Percentiles rank a stretch among this genome's conserved stretches.
phyloP scores from a whole-genome alignment of 176 grass and related monocot species.

The Musa itinerans region DNA sequence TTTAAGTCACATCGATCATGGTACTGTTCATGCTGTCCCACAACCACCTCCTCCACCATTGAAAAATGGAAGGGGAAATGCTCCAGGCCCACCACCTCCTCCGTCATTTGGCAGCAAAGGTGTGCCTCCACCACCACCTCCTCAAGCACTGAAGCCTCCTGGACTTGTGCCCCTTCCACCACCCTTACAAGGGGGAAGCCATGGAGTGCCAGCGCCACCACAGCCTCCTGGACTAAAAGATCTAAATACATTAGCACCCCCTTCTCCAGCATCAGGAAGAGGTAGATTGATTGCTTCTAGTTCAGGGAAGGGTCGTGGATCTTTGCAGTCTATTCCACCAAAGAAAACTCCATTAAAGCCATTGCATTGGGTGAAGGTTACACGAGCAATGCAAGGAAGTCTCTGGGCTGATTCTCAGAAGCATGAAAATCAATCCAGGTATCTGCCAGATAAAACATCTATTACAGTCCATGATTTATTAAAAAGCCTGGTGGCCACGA shows the following conservation, averaged over 20 bases:
- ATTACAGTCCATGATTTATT: conserved; percentile 4
- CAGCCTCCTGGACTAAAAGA: conserved; percentile 48
- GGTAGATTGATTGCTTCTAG: conserved; percentile 38
- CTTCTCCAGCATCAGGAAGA: conserved; percentile 38
- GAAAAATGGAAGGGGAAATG: conserved; percentile 14
- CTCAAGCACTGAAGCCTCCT: conserved; percentile 34
- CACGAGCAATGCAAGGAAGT: conserved; percentile 87
- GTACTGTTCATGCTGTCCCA: neutral
- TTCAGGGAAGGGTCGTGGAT: conserved; percentile 58
- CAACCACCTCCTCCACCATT: too few species aligned
- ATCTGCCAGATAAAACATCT: conserved; percentile 23
- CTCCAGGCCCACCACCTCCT: conserved; percentile 51
- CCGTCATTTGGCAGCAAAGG: conserved; percentile 29
- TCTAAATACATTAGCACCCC: conserved; percentile 47
- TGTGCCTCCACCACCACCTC: conserved; percentile 41
- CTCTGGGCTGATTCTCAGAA: conserved; percentile 97
- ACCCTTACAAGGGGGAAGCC: conserved; percentile 8
- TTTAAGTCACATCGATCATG: neutral
- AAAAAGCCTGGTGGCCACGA: neutral
- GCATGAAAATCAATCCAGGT: conserved; percentile 75
- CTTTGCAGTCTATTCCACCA: conserved; percentile 41
- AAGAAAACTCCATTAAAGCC: conserved; percentile 90
- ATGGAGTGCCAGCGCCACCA: conserved; percentile 19
- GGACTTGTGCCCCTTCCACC: conserved; percentile 36
- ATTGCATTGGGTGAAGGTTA: conserved; percentile 98